These are phyloP conservation scores for Penicillium sp. DNA, from an alignment of 2,329 filamentous ascomycete species.

Conservation along the genomic window DNA sequence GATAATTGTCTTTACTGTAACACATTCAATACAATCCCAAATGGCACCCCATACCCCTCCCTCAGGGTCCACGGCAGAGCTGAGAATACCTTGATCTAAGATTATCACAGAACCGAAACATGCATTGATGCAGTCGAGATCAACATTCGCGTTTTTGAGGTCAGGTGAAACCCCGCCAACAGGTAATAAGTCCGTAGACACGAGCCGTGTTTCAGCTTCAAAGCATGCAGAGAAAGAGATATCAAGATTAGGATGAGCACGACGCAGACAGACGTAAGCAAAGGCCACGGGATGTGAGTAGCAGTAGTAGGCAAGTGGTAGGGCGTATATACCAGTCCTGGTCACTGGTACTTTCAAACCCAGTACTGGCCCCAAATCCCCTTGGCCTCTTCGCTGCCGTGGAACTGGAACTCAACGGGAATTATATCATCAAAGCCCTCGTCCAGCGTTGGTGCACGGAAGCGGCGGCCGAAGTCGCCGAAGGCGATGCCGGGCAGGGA, in stretches of 20 bases:
- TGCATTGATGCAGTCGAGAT: slow-evolving; percentile 1
- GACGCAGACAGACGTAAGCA: background rate
- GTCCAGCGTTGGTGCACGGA: slow-evolving; percentile 65
- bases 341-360: slow-evolving; percentile 50
- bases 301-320: too few relatives aligned
- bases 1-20: background rate
- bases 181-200: background rate
- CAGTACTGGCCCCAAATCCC: slow-evolving; percentile 75
- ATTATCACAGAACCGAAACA: background rate
- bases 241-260: background rate
- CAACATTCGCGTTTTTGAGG: background rate
- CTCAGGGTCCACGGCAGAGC: background rate
- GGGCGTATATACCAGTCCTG: background rate
- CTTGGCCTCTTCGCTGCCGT: slow-evolving; percentile 66
- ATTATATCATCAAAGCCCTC: slow-evolving; percentile 85
- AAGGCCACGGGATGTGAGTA: too few relatives aligned
- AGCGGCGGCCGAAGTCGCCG: slow-evolving; percentile 68
- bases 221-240: background rate
- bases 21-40: background rate
- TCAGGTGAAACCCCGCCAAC: background rate
- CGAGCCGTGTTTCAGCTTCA: background rate
- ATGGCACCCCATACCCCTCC: background rate
- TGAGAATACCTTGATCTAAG: background rate
- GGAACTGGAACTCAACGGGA: slow-evolving; percentile 71
- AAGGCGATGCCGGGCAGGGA: slow-evolving; percentile 79